These are phyloP conservation scores for Mycena galopus DNA, from an alignment of 768 basidiomycete genomes.

Conservation along the genomic window DNA sequence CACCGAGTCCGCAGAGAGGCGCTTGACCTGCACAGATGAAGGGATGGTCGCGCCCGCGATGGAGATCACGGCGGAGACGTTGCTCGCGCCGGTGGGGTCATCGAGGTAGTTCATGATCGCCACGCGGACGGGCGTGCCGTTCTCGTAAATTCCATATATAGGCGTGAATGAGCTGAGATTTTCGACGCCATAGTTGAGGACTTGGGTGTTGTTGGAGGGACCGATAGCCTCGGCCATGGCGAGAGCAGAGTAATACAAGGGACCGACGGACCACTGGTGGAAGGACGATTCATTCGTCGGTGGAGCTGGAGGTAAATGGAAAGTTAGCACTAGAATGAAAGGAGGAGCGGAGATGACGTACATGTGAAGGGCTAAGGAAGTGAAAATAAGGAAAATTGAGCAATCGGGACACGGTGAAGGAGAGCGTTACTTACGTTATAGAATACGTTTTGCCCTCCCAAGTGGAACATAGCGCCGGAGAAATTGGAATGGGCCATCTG, in stretches of 20 bases:
- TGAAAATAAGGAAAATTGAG: background rate
- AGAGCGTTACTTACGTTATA: slow-evolving; percentile 51
- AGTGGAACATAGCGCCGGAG: slow-evolving; percentile 49
- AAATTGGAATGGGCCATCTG: slow-evolving; percentile 58
- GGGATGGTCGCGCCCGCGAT: background rate
- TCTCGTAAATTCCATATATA: slow-evolving; percentile 52
- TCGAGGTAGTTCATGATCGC: slow-evolving; percentile 63
- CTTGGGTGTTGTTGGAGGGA: background rate
- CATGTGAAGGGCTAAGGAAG: background rate
- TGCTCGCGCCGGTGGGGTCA: slow-evolving; percentile 52
- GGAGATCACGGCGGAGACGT: background rate
- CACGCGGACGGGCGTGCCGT: slow-evolving; percentile 47
- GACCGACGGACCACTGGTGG: background rate
- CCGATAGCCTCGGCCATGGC: slow-evolving; percentile 1
- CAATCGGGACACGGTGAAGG: slow-evolving; percentile 38
- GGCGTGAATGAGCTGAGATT: slow-evolving; percentile 54
- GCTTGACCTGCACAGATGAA: background rate
- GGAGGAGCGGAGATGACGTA: background rate
- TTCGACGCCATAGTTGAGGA: slow-evolving; percentile 42
- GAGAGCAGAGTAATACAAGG: background rate
- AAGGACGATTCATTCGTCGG: background rate
- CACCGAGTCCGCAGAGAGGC: background rate
- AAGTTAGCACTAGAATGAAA: background rate
- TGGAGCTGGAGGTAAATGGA: background rate
- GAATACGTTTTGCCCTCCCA: slow-evolving; percentile 61